Base-by-base conservation (phyloP, 2,329 filamentous ascomycete genomes). In the Alternaria sp. region DNA sequence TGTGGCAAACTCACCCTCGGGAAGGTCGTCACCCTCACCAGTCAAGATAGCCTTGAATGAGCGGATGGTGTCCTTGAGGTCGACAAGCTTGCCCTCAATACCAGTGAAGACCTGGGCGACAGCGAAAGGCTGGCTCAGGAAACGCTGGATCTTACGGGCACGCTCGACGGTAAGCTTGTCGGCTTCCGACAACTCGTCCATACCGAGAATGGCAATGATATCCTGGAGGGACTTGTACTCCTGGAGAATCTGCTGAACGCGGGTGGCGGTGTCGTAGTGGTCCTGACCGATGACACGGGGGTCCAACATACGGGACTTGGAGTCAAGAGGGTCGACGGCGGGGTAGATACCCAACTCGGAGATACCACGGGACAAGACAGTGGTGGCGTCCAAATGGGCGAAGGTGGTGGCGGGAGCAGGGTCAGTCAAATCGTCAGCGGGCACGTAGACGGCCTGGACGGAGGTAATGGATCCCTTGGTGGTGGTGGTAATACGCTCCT, bases 181-280 rank as follows among this genome's bases (percentile, higher is more conserved):
- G 79, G 92, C 92, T 89, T 98, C 96, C 72, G 96, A 98, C 86
- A 99, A 87, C 84, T 99, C 96, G 85, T 99, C 96, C 96, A 99
- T 98, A 91, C 95, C 95, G 83, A 98, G 87, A 94, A 99, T 99
- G 85, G 96, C 96, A 88, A 97, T 97, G 90, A 99, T 99, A 88
- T 99, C 96, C 88, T 99, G 96, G 75, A 99, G 93, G 72, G 95
- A 98, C 92, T 98, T 98, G 92, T 99, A 99, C 89, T 98, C 96
- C 87, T 99, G 96, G 83, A 99, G 91, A 86, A 97, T 98, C 87
- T 97, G 94, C 89, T 99, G 96, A 81, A 99, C 96, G 78, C 91
- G 91, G 83, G 92, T 92, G 83, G 96, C 96, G 79, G 90, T 95
- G 69, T 94, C 84, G 91, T 99, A 99, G 89, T 99, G 96, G 69